Percentiles rank a stretch among this genome's conserved stretches.
Evolutionary conservation across 2,329 filamentous ascomycete genomes (phyloP).

Genomic region (Talaromyces verruculosus): DNA sequence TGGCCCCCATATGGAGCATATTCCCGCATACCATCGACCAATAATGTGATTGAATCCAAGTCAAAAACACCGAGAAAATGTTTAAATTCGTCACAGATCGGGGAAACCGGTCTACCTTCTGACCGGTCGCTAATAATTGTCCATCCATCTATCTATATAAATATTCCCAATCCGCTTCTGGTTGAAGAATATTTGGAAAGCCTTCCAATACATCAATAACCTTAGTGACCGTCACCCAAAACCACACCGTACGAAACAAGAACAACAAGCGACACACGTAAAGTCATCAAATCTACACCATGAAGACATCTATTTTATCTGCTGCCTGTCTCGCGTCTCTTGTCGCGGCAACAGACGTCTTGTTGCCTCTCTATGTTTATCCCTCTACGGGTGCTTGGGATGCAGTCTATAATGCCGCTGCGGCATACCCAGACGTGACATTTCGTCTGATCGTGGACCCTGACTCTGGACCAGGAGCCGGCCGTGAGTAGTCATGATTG

Average conservation of each 20-base stretch:
- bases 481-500: background rate
- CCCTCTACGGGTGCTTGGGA: slow-evolving; percentile 24
- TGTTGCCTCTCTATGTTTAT: slow-evolving; percentile 27
- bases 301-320: slow-evolving; percentile 12
- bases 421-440: slow-evolving; percentile 22
- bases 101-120: background rate
- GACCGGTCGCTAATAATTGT: background rate
- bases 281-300: background rate
- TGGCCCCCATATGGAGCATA: background rate
- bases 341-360: slow-evolving; percentile 11
- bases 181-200: background rate
- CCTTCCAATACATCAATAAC: background rate
- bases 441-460: slow-evolving; percentile 29
- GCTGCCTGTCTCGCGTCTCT: slow-evolving; percentile 2
- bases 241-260: background rate
- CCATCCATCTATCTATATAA: background rate
- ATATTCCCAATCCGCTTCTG: background rate
- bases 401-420: slow-evolving; percentile 23
- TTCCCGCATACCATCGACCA: background rate
- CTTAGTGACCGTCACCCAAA: background rate
- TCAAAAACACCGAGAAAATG: background rate
- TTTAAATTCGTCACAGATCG: background rate
- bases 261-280: background rate
- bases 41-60: background rate
- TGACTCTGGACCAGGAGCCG: slow-evolving; percentile 23